Evolutionary conservation across 225 moss, liverwort and hornwort genomes (phyloP), one percentile per base, ranked within the genome.

Genomic region (Pseudisothecium myosuroides): DNA sequence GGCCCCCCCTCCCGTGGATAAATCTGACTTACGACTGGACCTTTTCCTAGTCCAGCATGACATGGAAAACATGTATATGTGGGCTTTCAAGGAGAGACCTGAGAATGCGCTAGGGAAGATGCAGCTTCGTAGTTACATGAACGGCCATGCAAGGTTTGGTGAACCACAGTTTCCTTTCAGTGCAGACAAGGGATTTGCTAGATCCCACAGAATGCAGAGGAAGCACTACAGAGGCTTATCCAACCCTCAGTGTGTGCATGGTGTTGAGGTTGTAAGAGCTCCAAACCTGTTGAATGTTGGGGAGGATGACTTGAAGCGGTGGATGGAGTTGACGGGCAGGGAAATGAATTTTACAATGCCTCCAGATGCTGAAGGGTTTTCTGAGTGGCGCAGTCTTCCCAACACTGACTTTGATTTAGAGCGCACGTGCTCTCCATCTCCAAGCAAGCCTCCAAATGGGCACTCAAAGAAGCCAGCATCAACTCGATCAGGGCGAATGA

Each of bases 1-100:
- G 88, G 90, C 91, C 54, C 89, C 90, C 37, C 88, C 90, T 87
- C 94, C 94, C 55, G 62, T 95, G 88, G 96, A 91, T 65, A 96
- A 94, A 65, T 94, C 95, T 83, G 95, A 96, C 92, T 81, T 96
- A 87, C 95, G 96, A 73, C 85, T 96, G 78, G 96, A 96, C 88
- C 95, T 95, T 77, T 95, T 96, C 85, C 90, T 96, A 37, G 96
- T 96, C 69, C 96, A 96, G 95, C 96, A 96, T 89, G 96, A 96
- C 91, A 96, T 96, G 95, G 96, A 96, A 81, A 96, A 96, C 76
- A 96, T 96, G 96, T 96, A 96, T 63, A 96, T 96, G 96, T 96
- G 96, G 96, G 95, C 96, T 84, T 96, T 96, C 88, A 96, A 96
- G 87, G 94, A 95, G 92, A 94, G 96, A 83, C 95, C 96, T 58